A percentile compares a stretch with the other conserved stretches of the same genome.
Evolutionary conservation across 2,329 filamentous ascomycete species (phyloP).

Genomic region (Alternaria alternata): DNA sequence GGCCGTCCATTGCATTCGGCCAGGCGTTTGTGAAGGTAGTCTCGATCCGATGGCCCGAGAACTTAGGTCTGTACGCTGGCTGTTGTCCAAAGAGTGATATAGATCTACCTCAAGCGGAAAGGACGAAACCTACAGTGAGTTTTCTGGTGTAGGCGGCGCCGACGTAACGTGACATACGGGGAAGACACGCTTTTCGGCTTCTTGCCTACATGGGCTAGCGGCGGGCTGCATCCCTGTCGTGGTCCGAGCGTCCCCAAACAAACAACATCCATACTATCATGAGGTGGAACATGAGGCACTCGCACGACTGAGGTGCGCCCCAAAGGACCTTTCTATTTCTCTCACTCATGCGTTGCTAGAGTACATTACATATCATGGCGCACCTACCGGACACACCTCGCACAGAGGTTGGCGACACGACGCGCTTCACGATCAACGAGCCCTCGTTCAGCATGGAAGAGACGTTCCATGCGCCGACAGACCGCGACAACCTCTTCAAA

Average conservation of each 20-base stretch:
- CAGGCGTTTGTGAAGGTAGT: background rate
- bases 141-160: conserved; percentile 24
- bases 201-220: conserved; percentile 22
- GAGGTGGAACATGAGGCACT: conserved; percentile 12
- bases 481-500: conserved; percentile 75
- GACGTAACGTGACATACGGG: conserved; percentile 27
- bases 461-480: conserved; percentile 80
- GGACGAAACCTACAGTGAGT: background rate
- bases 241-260: conserved; percentile 26
- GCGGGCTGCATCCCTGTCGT: conserved; percentile 11
- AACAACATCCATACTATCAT: conserved; percentile 31
- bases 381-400: conserved; percentile 80
- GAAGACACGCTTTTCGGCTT: conserved; percentile 19
- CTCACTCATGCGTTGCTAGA: conserved; percentile 41
- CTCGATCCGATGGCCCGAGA: background rate
- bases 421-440: conserved; percentile 70
- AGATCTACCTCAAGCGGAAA: background rate
- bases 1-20: conserved; percentile 41
- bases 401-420: conserved; percentile 84
- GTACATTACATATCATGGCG: conserved; percentile 49
- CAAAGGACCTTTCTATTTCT: conserved; percentile 27
- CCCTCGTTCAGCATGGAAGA: conserved; percentile 88
- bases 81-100: background rate
- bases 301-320: conserved; percentile 22
- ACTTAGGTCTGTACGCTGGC: background rate